Base-by-base conservation (phyloP, 1,284 basidiomycete genomes). In the Sparassis latifolia region DNA sequence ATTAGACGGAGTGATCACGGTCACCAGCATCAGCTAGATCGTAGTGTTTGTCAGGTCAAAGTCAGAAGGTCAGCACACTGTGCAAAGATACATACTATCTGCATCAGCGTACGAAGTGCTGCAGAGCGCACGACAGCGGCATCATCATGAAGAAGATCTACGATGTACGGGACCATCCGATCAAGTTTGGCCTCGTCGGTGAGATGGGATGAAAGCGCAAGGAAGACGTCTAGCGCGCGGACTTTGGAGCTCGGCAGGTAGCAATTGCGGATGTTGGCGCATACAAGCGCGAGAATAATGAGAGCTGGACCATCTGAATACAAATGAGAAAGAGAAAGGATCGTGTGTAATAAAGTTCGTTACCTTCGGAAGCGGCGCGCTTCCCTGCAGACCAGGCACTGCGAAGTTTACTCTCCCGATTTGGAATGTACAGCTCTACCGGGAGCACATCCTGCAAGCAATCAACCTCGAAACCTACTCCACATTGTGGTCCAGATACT, bases 131-230 rank as follows among this genome's bases (percentile, higher is more conserved):
- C 94, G 6, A 82, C 70, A 0, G 91, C 81, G 1, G 82, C 79
- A 20, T 93, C 90, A 59, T 99, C 94, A 52, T 90, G 85, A 27
- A 97, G 69, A 9, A 98, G 74, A 42, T 94, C 89, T 4, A 97
- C 84, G 30, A 97, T 79, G 59, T 92, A 98, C 0, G 97, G 97
- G 2, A 97, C 75, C 68, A 98, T 84, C 3, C 95, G 84, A 65
- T 99, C 97, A 44, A 99, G 73, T 64, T 96, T 96, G 10, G 93
- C 92, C 66, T 98, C 96, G 63, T 99, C 97, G 0, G 89, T 91
- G 33, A 99, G 76, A 62, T 90, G 88, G 2, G 80, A 79, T 3
- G 83, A 81, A 4, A 98, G 75, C 1, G 92, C 91, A 20, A 97
- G 76, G 51, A 97, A 86, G 7, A 97, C 77, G 59, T 97, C 93